Conservation (phyloP, 2,329 filamentous ascomycete species). For the Didymella glomerata region DNA sequence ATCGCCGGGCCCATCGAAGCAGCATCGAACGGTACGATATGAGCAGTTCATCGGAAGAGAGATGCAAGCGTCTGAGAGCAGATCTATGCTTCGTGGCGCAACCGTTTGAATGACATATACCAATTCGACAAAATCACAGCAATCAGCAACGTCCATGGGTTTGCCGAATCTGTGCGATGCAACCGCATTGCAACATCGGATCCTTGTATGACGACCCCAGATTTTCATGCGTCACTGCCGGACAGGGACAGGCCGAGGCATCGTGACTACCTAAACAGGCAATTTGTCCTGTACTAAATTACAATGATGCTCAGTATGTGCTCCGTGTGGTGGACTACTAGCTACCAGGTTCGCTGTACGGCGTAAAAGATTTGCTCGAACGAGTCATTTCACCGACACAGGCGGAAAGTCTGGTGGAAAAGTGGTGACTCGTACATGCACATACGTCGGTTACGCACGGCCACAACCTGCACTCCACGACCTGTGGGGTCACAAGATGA, state of each 20-base stretch:
- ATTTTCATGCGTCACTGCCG: slow-evolving; percentile 9
- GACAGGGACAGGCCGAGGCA: slow-evolving; percentile 6
- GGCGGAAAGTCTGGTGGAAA: slow-evolving; percentile 14
- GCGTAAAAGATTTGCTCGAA: not conserved
- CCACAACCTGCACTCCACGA: not conserved
- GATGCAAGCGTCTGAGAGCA: not conserved
- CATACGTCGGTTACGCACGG: not conserved
- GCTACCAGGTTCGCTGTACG: slow-evolving; percentile 9
- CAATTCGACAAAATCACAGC: not conserved
- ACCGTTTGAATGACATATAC: not conserved
- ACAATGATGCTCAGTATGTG: slow-evolving; percentile 2
- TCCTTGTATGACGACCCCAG: slow-evolving; percentile 26
- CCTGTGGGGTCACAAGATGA: not conserved
- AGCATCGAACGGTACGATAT: not conserved
- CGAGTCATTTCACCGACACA: not conserved
- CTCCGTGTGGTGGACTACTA: slow-evolving; percentile 5
- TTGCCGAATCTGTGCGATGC: slow-evolving; percentile 3
- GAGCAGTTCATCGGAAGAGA: not conserved
- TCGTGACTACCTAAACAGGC: slow-evolving; percentile 1
- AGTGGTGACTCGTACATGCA: not conserved
- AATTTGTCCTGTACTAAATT: slow-evolving; percentile 17
- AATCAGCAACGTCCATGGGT: not conserved
- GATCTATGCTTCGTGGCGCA: too few species aligned
- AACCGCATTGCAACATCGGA: slow-evolving; percentile 24
- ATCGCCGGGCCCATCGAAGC: not conserved